Percentiles rank a stretch among this genome's conserved stretches.
Conservation (phyloP, 2,329 filamentous ascomycete species). For the Aspergillus arachidicola region DNA sequence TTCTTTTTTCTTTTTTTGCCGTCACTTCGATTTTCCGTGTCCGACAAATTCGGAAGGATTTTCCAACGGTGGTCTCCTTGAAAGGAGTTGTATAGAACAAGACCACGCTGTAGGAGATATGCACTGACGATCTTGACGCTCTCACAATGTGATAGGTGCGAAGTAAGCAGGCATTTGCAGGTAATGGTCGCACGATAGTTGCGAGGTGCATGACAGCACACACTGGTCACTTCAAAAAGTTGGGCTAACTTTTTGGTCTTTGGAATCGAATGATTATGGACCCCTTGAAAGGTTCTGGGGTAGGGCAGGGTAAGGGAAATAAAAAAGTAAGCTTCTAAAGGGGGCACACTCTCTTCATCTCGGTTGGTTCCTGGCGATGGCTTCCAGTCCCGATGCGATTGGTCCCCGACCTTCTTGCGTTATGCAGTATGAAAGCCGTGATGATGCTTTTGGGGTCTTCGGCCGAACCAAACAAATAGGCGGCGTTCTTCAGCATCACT, state of each 20-base stretch:
- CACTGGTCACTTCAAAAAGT: background rate
- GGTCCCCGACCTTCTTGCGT: conserved; percentile 8
- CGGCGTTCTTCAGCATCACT: background rate
- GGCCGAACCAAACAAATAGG: background rate
- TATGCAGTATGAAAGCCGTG: background rate
- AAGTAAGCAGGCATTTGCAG: conserved; percentile 7
- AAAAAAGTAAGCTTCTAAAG: conserved; percentile 15
- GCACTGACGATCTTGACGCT: background rate
- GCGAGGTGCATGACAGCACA: background rate
- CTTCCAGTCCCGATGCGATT: background rate
- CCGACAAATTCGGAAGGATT: background rate
- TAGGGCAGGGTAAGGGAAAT: conserved; percentile 1
- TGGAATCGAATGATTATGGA: background rate
- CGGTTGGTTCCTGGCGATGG: conserved; percentile 9
- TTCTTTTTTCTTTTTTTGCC: background rate
- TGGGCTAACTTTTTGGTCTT: background rate
- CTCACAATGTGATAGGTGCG: background rate
- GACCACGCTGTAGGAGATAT: background rate
- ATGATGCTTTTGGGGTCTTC: background rate
- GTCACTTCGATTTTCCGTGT: background rate
- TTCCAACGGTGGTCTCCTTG: background rate
- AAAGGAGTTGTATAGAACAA: background rate
- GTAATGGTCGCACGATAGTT: background rate
- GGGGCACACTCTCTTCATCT: conserved; percentile 9
- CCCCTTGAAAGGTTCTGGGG: conserved; percentile 16